These are phyloP conservation scores for Geotrichum histeridarum DNA, from an alignment of 1,139 yeast species.

Conservation along the genomic window DNA sequence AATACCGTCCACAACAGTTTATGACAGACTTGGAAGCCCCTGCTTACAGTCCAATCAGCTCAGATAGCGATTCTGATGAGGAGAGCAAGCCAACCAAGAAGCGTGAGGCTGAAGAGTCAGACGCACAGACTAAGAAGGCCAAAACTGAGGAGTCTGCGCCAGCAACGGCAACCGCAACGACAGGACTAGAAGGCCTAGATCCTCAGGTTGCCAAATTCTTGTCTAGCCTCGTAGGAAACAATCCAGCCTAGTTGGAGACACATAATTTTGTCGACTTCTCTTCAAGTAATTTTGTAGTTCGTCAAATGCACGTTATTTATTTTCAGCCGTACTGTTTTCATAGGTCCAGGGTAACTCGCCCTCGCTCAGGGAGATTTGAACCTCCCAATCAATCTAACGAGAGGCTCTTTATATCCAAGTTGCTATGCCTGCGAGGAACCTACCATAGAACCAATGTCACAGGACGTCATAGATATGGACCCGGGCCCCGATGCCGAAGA, in stretches of 20 bases:
- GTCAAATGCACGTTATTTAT: background rate
- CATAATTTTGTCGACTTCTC: background rate
- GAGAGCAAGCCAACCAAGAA: constrained; percentile 26
- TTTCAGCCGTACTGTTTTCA: background rate
- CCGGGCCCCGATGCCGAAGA: background rate
- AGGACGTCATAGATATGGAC: background rate
- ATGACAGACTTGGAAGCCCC: constrained; percentile 38
- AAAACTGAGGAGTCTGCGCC: constrained; percentile 17
- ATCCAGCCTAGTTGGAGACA: constrained; percentile 1
- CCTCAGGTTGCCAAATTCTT: constrained; percentile 34
- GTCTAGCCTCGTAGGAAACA: constrained; percentile 24
- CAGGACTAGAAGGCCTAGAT: constrained; percentile 30
- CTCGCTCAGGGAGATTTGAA: background rate
- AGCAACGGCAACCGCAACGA: background rate
- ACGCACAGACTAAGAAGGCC: constrained; percentile 17
- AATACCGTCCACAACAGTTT: constrained; percentile 21
- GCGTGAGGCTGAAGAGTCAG: constrained; percentile 20
- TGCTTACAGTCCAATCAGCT: constrained; percentile 37
- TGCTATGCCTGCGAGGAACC: background rate
- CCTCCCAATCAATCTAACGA: background rate
- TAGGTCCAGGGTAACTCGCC: background rate
- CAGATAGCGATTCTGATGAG: constrained; percentile 29
- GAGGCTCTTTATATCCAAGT: background rate
- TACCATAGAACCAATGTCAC: background rate
- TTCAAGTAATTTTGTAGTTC: background rate